These are phyloP conservation scores for Lactuca saligna DNA, from an alignment of 129 eudicot species.

Conservation along the genomic window DNA sequence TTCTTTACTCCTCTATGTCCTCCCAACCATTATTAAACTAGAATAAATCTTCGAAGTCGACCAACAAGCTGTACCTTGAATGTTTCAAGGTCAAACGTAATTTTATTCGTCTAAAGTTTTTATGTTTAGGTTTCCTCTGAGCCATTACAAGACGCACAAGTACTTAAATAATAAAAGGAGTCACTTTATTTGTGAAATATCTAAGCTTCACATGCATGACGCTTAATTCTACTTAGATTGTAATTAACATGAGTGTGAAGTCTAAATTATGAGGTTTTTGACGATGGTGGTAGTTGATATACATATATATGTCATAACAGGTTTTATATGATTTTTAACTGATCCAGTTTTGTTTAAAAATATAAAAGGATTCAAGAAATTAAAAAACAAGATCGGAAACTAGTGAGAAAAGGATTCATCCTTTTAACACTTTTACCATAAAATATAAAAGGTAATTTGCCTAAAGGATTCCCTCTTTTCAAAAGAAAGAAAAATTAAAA, in stretches of 20 bases:
- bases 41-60: background rate
- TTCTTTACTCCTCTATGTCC: background rate
- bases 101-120: background rate
- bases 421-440: too few relatives aligned
- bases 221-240: background rate
- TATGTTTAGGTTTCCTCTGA: background rate
- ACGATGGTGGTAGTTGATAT: background rate
- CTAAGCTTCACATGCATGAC: background rate
- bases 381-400: too few relatives aligned
- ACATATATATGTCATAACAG: background rate
- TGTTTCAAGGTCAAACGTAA: constrained; percentile 11
- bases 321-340: background rate
- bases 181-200: background rate
- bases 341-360: too few relatives aligned
- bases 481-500: too few relatives aligned
- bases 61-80: background rate
- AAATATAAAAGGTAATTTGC: too few relatives aligned
- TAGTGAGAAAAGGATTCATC: too few relatives aligned
- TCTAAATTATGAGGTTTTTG: background rate
- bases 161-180: background rate
- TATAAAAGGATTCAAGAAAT: too few relatives aligned
- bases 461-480: too few relatives aligned
- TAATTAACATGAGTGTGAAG: background rate
- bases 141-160: background rate
- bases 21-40: background rate